These are phyloP conservation scores for Lepraria neglecta DNA, from an alignment of 495 filamentous ascomycete genomes.

Conservation along the genomic window DNA sequence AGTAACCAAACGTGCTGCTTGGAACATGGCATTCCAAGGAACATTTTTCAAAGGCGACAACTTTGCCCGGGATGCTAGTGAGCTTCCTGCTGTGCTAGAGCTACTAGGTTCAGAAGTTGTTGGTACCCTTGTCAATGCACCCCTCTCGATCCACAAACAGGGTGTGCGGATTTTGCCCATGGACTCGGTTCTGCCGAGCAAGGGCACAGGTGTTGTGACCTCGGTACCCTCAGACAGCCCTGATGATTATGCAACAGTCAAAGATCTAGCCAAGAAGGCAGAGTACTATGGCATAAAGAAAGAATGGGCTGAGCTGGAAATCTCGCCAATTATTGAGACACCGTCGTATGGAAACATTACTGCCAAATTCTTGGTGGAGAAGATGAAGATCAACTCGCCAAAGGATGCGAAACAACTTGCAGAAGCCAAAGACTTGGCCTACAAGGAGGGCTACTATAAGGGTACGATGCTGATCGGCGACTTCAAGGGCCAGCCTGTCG, in stretches of 20 bases:
- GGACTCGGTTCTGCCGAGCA: slow-evolving; percentile 83
- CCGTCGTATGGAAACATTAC: slow-evolving; percentile 81
- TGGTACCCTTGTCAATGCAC: slow-evolving; percentile 79
- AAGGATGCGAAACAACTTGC: slow-evolving; percentile 86
- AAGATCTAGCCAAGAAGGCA: slow-evolving; percentile 89
- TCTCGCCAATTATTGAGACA: slow-evolving; percentile 82
- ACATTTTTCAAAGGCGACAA: slow-evolving; percentile 69
- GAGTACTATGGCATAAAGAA: slow-evolving; percentile 95
- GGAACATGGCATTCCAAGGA: slow-evolving; percentile 94
- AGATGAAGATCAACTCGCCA: slow-evolving; percentile 92
- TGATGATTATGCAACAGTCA: slow-evolving; percentile 86
- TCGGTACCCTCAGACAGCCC: slow-evolving; percentile 93
- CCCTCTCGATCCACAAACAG: slow-evolving; percentile 77
- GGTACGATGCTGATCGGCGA: slow-evolving; percentile 86
- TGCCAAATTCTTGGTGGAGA: slow-evolving; percentile 76
- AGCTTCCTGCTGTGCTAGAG: slow-evolving; percentile 52
- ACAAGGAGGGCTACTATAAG: slow-evolving; percentile 97
- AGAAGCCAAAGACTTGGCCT: slow-evolving; percentile 92
- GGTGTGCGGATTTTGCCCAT: slow-evolving; percentile 88
- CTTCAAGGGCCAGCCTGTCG: slow-evolving; percentile 80
- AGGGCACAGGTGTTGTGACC: slow-evolving; percentile 94
- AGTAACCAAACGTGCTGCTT: slow-evolving; percentile 76
- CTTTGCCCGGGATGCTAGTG: slow-evolving; percentile 56
- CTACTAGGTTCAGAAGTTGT: slow-evolving; percentile 72
- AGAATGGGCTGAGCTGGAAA: slow-evolving; percentile 89